Base-by-base conservation (phyloP, 192 early-diverging fungal genomes). In the Anaeromyces robustus region DNA sequence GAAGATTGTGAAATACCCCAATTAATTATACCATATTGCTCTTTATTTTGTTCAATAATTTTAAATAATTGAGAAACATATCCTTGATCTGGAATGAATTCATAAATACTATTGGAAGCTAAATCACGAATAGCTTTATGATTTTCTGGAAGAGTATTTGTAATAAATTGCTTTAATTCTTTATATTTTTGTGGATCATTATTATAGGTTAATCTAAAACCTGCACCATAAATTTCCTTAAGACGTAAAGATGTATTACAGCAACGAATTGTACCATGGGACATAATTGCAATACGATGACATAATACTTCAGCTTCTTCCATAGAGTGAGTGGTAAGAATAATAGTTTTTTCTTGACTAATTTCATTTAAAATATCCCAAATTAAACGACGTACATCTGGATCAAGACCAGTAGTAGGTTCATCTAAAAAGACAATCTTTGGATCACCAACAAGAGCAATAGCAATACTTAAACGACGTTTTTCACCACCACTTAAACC, bases 401-500 rank as follows among this genome's bases (percentile, higher is more conserved):
- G 91, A 82, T 80, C 79, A 34, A 80, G 34, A 83, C 87, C 87
- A 77, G 80, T 82, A 4, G 87, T 88, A n/a, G 89, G 89, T 82
- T 88, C 89, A 82, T 89, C 88, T 82, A 98, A 83, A 81, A 97
- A 96, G 78, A 98, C 85, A 80, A 98, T 94, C n/a, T 92, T 92
- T 0, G 96, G 95, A 11, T 92, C 92, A 0, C 95, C 96, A 18
- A 98, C 95, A 31, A 98, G 88, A 80, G 96, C 96, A 78, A 94
- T 95, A 77, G 95, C 97, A 85, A 98, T 97, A 18, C 93, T 92
- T 4, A 98, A 96, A 77, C 97, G 90, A 59, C 95, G 92, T 81
- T 94, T 94, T 81, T 98, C 96, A 78, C 97, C 96, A 30, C 97
- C 97, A 77, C 92, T 94, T 30, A 97, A 95, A 37, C 94, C 95